phyloP scores from a whole-genome alignment of 2,329 filamentous ascomycete species.

The Hymenoscyphus fraxineus region DNA sequence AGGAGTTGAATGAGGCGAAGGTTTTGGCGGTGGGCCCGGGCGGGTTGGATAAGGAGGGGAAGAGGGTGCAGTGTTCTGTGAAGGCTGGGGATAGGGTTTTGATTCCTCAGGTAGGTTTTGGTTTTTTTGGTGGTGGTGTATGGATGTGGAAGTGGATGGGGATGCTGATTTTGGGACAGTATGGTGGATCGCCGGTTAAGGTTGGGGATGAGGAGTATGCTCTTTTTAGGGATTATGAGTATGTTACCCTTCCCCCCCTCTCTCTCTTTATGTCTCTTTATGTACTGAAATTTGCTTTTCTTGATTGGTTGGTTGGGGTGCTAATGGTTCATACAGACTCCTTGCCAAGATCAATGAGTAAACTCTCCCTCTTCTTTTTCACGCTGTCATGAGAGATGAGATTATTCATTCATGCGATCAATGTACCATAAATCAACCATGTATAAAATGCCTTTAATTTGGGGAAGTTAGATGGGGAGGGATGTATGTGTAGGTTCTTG shows the following conservation, averaged over 20 bases:
- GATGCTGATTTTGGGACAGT: slow-evolving; percentile 48
- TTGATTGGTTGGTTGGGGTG: not conserved
- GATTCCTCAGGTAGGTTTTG: slow-evolving; percentile 77
- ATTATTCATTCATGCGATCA: not conserved
- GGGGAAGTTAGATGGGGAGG: not conserved
- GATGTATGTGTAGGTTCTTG: not conserved
- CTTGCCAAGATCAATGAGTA: slow-evolving; percentile 47
- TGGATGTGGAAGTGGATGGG: not conserved
- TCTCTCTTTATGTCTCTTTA: not conserved
- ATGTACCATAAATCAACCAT: slow-evolving; percentile 4
- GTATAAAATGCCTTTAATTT: not conserved
- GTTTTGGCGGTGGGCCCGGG: slow-evolving; percentile 94
- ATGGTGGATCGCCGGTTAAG: slow-evolving; percentile 91
- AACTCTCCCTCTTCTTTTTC: not conserved
- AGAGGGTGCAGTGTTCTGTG: slow-evolving; percentile 82
- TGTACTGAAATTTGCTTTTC: no score
- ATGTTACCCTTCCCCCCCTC: slow-evolving; percentile 44
- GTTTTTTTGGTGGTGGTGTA: not conserved
- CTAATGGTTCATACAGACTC: slow-evolving; percentile 58
- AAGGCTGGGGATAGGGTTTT: slow-evolving; percentile 82
- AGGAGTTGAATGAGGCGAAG: slow-evolving; percentile 97
- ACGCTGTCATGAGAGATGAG: not conserved
- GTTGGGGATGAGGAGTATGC: slow-evolving; percentile 95
- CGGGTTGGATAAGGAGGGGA: slow-evolving; percentile 79
- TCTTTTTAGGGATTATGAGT: slow-evolving; percentile 98